phyloP scores from a whole-genome alignment of 208 protist genomes.

The Wallacemonas sp. region DNA sequence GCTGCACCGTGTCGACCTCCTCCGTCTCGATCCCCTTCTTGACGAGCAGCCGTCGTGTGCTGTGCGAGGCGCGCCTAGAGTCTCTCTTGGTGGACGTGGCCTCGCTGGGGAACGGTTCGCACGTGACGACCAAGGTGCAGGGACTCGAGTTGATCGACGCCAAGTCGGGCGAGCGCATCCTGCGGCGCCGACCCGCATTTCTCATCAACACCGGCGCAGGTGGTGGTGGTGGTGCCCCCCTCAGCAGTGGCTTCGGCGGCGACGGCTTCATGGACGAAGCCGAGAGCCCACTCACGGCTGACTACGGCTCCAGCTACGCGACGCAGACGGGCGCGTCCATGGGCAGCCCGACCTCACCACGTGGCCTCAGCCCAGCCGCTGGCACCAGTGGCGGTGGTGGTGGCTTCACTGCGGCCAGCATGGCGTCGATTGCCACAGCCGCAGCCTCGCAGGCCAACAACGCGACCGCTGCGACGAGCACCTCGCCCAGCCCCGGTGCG shows the following conservation, averaged over 20 bases:
- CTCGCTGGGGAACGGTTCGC: conserved; percentile 29
- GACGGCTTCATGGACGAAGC: neutral
- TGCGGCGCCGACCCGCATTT: conserved; percentile 53
- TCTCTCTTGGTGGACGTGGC: conserved; percentile 68
- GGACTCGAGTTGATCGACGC: conserved; percentile 61
- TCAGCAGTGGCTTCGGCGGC: conserved; percentile 62
- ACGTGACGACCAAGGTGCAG: conserved; percentile 62
- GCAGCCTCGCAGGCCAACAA: too few species aligned
- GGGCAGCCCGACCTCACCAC: too few species aligned
- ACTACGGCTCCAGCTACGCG: conserved; percentile 11
- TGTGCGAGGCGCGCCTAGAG: conserved; percentile 68
- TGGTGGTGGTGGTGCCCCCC: too few species aligned
- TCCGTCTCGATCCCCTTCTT: conserved; percentile 76
- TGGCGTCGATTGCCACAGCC: neutral
- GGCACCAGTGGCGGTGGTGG: conserved; percentile 1
- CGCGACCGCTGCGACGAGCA: conserved; percentile 21
- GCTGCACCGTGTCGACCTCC: conserved; percentile 63
- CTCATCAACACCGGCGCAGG: too few species aligned
- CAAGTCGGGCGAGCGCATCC: conserved; percentile 54
- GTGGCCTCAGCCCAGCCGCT: too few species aligned
- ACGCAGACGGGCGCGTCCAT: neutral
- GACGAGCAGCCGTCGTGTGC: conserved; percentile 45
- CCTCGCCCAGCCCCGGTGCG: too few species aligned
- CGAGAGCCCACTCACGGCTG: neutral
- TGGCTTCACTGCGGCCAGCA: neutral